Evolutionary conservation across 768 basidiomycete genomes (phyloP), one percentile per base, ranked within the genome.

Genomic region (Kwoniella heveanensis): DNA sequence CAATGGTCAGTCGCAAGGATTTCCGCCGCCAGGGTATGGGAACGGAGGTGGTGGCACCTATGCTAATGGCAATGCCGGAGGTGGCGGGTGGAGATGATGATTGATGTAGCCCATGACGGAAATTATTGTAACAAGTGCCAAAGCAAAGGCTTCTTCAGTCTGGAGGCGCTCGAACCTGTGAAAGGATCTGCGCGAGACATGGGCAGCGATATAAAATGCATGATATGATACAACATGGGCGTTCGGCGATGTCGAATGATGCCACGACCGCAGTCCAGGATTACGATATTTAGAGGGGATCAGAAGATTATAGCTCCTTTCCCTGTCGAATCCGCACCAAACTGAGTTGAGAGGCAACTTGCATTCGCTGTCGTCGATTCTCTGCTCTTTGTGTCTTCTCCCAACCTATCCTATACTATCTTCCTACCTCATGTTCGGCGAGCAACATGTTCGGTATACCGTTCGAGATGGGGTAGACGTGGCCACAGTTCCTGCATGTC

Each of bases 371-470:
- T n/a, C n/a, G n/a, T n/a, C n/a, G n/a, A n/a, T n/a, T n/a, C n/a
- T n/a, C n/a, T n/a, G n/a, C n/a, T 32, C 7, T 6, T 13, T 13
- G 32, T 32, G 32, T 32, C 32, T 32, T 32, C 13, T 13, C 32
- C 32, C 13, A 6, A 5, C 32, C 32, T 32, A 32, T 32, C 5
- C 5, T 32, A 15, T 1, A 9, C 58, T 30, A 80, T 69, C 78
- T 67, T 12, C 79, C 74, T 36, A 83, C 77, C 80, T 98, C 94
- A 69, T 97, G 90, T 76, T 96, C 94, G 1, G 91, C 91, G 57
- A 98, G 82, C 13, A 97, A 84, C 95, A 98, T 98, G 83, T 98
- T 98, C 6, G 95, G 93, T 66, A 99, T 98, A 13, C 94, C 94
- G 76, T 88, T 94, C 52, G 87, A 88, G 72, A 99, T 91, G 25